Evolutionary conservation across 2,329 filamentous ascomycete species (phyloP), one percentile per base, ranked within the genome.

Genomic region (Colletotrichum lindemuthianum): DNA sequence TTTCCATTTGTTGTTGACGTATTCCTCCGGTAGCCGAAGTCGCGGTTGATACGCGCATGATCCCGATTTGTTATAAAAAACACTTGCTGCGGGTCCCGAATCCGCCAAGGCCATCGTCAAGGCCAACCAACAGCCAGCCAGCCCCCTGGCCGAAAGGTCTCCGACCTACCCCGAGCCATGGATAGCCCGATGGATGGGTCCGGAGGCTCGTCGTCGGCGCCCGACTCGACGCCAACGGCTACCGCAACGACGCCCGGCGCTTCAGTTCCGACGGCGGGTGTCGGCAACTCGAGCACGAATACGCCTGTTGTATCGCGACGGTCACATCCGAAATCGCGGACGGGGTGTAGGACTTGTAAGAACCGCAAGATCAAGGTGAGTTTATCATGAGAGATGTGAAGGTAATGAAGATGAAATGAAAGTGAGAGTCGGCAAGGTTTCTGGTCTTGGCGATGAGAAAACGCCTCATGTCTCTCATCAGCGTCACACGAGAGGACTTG

Each of bases 291-390:
- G n/a, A 15, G n/a, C 43, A 16, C 43, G 34, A 33, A 47, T 16
- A 60, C 59, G 15, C 11, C 59, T 15, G 53, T 66, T n/a, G 53
- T 66, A 5, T 68, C 67, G 34, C 86, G 86, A 70, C 79, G 84
- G 12, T 83, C 84, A 55, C 85, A 87, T 72, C 82, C 77, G 68
- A 87, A 87, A 72, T 85, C 84, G 2, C 76, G 84, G 40, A 76
- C 78, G 4, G 85, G 84, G 8, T 87, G 85, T 69, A 76, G 76
- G 67, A 84, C 82, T 69, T 87, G 85, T 77, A 87, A 87, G 73
- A 72, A 73, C 33, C 81, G 85, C 53, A 86, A 84, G 72, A 82
- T 85, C 56, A 86, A 85, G 60, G 67, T 68, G 33, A 47, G 65
- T 32, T 16, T 37, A 24, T 32, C 39, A 45, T 3, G 12, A 8